Evolutionary conservation across 2,329 filamentous ascomycete genomes (phyloP).

Genomic region (Arthrobotrys entomopaga): DNA sequence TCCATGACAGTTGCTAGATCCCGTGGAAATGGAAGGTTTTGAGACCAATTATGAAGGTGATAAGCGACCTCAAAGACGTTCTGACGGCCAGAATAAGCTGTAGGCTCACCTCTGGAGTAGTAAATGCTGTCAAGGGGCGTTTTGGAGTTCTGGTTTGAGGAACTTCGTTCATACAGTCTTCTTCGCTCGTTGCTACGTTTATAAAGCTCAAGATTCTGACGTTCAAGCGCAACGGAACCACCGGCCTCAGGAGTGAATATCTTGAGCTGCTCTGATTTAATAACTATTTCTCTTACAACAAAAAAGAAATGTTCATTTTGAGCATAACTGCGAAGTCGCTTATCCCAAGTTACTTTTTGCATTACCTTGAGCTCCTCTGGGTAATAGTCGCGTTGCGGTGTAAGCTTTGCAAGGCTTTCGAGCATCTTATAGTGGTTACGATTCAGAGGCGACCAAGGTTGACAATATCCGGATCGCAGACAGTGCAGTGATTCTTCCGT

Average conservation of each 20-base stretch:
- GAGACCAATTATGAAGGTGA: conserved; percentile 26
- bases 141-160: conserved; percentile 13
- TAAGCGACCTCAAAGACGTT: conserved; percentile 25
- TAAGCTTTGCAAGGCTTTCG: conserved; percentile 60
- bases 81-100: background rate
- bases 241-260: conserved; percentile 59
- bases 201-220: conserved; percentile 33
- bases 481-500: conserved; percentile 69
- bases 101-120: conserved; percentile 14
- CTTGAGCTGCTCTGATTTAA: conserved; percentile 59
- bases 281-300: conserved; percentile 61
- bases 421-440: conserved; percentile 54
- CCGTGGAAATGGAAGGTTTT: conserved; percentile 16
- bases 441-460: conserved; percentile 65
- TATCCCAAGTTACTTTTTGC: conserved; percentile 65
- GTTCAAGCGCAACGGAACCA: conserved; percentile 5
- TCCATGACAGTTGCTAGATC: conserved; percentile 30
- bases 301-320: conserved; percentile 65
- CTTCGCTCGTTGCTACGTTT: conserved; percentile 14
- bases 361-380: conserved; percentile 63
- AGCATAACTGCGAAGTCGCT: conserved; percentile 62
- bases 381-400: conserved; percentile 64
- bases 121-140: conserved; percentile 11
- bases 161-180: conserved; percentile 37
- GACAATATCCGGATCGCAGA: conserved; percentile 66